These are phyloP conservation scores for Tricholoma bakamatsutake DNA, from an alignment of 768 basidiomycete species.

Conservation along the genomic window DNA sequence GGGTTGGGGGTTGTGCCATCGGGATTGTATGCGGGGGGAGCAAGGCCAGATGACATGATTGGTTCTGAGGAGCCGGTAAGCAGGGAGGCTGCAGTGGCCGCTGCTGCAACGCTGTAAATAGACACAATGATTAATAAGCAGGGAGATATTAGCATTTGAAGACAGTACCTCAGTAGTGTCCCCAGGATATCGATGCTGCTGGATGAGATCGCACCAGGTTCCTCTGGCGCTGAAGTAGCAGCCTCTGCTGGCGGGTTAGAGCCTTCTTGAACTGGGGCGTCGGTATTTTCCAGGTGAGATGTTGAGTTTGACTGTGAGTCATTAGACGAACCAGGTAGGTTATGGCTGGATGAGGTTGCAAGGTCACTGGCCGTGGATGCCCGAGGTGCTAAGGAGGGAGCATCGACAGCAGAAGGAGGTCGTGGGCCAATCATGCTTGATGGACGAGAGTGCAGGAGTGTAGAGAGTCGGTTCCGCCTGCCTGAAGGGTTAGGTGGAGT, in stretches of 20 bases:
- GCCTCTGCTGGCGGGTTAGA: slow-evolving; percentile 9
- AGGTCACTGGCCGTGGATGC: slow-evolving; percentile 9
- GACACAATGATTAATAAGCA: slow-evolving; percentile 1
- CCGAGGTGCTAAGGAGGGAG: slow-evolving; percentile 1
- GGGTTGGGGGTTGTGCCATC: slow-evolving; percentile 27
- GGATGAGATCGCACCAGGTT: slow-evolving; percentile 44
- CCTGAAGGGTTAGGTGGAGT: slow-evolving; percentile 17
- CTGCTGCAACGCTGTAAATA: slow-evolving; percentile 69
- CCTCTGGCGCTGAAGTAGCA: slow-evolving; percentile 9
- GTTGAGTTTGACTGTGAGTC: not conserved
- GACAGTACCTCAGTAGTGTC: slow-evolving; percentile 67
- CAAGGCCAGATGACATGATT: slow-evolving; percentile 53
- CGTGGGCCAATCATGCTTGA: slow-evolving; percentile 13
- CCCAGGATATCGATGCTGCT: slow-evolving; percentile 80
- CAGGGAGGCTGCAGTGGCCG: slow-evolving; percentile 83
- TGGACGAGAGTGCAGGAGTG: slow-evolving; percentile 32
- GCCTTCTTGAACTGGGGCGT: not conserved
- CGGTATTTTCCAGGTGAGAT: not conserved
- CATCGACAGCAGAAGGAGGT: slow-evolving; percentile 8
- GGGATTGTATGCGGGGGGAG: slow-evolving; percentile 33
- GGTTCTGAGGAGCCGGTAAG: slow-evolving; percentile 68
- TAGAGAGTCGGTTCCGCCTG: slow-evolving; percentile 26
- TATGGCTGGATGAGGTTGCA: slow-evolving; percentile 4
- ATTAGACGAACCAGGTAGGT: not conserved
- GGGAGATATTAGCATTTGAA: not conserved